Base-by-base conservation (phyloP, 441 rosid species). In the Aleurites moluccanus region DNA sequence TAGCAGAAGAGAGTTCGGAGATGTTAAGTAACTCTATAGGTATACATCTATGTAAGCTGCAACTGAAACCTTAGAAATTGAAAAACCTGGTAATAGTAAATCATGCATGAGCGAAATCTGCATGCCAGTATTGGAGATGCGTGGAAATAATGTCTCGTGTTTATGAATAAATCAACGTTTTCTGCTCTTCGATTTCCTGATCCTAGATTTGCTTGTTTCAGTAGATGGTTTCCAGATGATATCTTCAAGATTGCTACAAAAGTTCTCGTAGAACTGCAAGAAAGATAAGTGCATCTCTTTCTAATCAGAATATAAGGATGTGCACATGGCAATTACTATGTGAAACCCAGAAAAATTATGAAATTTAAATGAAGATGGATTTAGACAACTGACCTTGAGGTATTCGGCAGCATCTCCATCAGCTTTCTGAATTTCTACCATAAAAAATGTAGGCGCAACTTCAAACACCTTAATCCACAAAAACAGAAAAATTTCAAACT, bases 361-460 rank as follows among this genome's bases (percentile, higher is more conserved):
- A n/a, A 4, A 10, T 30, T 45, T 72, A 33, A 72, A 67, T n/a
- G 28, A 45, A 47, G 18, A 27, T 25, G 13, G 53, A 11, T 10
- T 28, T 27, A 27, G 47, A 60, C 27, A 63, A 69, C 82, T 57
- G 80, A 93, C 97, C 95, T 88, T 89, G 28, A 86, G 90, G 90
- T 85, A 93, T 77, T 95, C 98, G 4, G 80, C 76, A 60, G 89
- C 87, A 73, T 95, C 98, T 69, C 99, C 98, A 9, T 89, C 85
- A n/a, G 95, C 87, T 79, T 83, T 93, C 87, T 91, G 95, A 61
- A 89, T 84, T 78, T 95, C 97, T 13, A 95, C 98, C 98, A 93
- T 91, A 50, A 86, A 82, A 82, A 86, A 88, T 9, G 97, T 74
- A 11, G 99, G 97, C 28, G 99, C 97, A 66, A 93, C 97, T 86